Evolutionary conservation across 2,329 filamentous ascomycete genomes (phyloP), one percentile per base, ranked within the genome.

Genomic region (Cladophialophora bantiana): DNA sequence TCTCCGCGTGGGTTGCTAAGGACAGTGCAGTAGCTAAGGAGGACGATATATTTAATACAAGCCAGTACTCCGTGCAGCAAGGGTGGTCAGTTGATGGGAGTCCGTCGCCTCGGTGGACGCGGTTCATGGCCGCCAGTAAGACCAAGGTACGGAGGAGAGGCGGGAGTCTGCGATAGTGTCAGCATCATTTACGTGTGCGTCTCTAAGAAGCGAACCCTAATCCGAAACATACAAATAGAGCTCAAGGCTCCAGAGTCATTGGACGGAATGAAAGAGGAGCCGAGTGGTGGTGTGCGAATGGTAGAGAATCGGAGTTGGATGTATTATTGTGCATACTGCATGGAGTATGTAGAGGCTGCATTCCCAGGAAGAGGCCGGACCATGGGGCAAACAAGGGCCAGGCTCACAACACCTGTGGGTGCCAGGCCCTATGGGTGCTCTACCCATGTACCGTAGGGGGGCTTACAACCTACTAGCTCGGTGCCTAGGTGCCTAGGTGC

Each of bases 51-150:
- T 53, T 38, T 61, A 53, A 48, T 59, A 34, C 32, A 42, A 9
- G 1, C 45, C 45, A 50, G 45, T 50, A 9, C 45, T 50, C 45
- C 45, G 18, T 26, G 3, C 45, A 26, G n/a, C 45, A 18, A 50
- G 34, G 45, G 35, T 20, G 34, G 52, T 48, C 40, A 50, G 52
- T 35, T 31, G 26, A n/a, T 59, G 57, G 18, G 48, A 61, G 59
- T 52, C 45, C 59, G 59, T 61, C 34, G 59, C 45, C 34, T 38
- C 55, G 35, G 26, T 31, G 58, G 32, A 15, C 42, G 36, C 58
- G 59, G 59, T 48, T 61, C 59, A 48, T 38, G 10, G 48, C 59
- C 59, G 59, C 59, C 59, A 61, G 59, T 54, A 18, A 40, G 45
- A 54, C 36, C 13, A 7, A 31, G 9, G 32, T 7, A n/a, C 31